Conservation (phyloP, 2,329 filamentous ascomycete species). For the Truncatella angustata region DNA sequence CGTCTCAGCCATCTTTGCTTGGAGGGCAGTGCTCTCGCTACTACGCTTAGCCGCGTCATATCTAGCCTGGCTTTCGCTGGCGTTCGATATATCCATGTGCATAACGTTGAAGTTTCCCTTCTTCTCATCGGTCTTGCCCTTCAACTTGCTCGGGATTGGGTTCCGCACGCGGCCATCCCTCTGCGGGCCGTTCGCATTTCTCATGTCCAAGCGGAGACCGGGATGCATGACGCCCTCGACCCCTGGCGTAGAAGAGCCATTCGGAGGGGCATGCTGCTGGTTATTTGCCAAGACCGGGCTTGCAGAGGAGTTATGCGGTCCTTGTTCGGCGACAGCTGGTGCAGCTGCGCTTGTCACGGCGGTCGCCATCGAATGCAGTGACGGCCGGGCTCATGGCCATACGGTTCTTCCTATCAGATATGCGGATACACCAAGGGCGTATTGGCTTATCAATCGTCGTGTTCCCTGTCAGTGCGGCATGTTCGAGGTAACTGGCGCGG, state of each 20-base stretch:
- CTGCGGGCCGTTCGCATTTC: conserved; percentile 15
- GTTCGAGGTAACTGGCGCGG: neutral
- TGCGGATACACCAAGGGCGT: neutral
- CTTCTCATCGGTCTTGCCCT: conserved; percentile 54
- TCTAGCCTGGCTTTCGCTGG: conserved; percentile 44
- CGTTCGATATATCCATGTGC: conserved; percentile 53
- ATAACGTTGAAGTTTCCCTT: conserved; percentile 63
- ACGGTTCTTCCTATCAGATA: neutral
- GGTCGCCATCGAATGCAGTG: conserved; percentile 4
- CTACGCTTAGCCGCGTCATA: conserved; percentile 58
- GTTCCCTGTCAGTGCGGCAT: neutral
- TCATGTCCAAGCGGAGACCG: conserved; percentile 12
- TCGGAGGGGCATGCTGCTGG: neutral
- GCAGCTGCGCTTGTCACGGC: neutral
- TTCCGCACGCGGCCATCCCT: conserved; percentile 53
- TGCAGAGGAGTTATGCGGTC: neutral
- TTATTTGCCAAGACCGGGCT: neutral
- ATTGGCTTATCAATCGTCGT: neutral
- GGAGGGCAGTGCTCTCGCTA: conserved; percentile 59
- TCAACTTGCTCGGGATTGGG: conserved; percentile 60
- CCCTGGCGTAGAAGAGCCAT: neutral
- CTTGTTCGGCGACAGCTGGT: conserved; percentile 1
- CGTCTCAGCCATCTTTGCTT: conserved; percentile 54
- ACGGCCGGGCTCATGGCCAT: conserved; percentile 3
- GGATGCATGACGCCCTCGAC: conserved; percentile 6